phyloP scores from a whole-genome alignment of 2,329 filamentous ascomycete genomes.

The Dendryphion nanum region DNA sequence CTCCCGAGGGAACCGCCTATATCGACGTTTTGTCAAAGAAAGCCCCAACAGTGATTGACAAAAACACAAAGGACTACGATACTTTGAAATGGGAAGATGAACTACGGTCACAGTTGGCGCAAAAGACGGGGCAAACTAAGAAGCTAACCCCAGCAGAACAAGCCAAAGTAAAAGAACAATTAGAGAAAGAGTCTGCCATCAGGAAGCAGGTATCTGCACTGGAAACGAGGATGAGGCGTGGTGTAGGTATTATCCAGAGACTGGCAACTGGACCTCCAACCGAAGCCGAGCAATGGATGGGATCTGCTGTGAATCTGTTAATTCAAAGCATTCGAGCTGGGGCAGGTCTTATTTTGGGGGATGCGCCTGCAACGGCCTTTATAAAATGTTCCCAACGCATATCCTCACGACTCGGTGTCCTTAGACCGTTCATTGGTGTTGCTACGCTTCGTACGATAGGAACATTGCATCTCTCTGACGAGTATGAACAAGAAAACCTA shows the following conservation, averaged over 20 bases:
- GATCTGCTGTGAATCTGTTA: conserved; percentile 71
- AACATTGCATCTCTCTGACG: conserved; percentile 68
- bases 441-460: conserved; percentile 80
- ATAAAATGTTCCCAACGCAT: conserved; percentile 75
- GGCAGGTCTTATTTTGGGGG: conserved; percentile 76
- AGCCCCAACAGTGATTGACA: conserved; percentile 69
- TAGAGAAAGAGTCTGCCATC: conserved; percentile 82
- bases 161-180: conserved; percentile 84
- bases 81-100: conserved; percentile 97
- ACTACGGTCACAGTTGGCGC: conserved; percentile 78
- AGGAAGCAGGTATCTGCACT: conserved; percentile 68
- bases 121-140: conserved; percentile 87
- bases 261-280: conserved; percentile 87
- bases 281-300: conserved; percentile 85
- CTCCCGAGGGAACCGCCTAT: conserved; percentile 82
- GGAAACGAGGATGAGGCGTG: conserved; percentile 72
- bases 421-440: conserved; percentile 81
- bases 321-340: conserved; percentile 75
- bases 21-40: conserved; percentile 90
- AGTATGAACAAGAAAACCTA: conserved; percentile 75
- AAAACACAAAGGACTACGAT: conserved; percentile 93
- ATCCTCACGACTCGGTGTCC: conserved; percentile 69
- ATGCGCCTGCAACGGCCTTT: conserved; percentile 74
- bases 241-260: conserved; percentile 80
- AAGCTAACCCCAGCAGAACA: conserved; percentile 89